Evolutionary conservation across 805 yeast species (phyloP).

Genomic region (Cyberlindnera japonica): DNA sequence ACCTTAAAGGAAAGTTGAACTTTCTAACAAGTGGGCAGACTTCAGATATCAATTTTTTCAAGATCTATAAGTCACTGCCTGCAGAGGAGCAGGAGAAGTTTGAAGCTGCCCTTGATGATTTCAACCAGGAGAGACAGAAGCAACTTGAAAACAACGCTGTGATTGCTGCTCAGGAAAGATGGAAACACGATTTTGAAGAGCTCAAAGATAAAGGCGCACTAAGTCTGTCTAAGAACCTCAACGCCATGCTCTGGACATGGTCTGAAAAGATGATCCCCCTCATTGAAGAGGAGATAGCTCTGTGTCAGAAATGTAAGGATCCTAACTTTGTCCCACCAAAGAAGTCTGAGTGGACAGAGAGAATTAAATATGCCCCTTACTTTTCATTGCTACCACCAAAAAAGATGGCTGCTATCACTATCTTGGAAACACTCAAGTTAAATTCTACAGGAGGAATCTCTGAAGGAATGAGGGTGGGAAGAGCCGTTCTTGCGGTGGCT

Average conservation of each 20-base stretch:
- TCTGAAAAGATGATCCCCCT: slow-evolving; percentile 67
- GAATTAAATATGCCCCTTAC: slow-evolving; percentile 72
- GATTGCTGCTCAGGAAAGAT: slow-evolving; percentile 81
- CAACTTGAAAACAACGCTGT: slow-evolving; percentile 73
- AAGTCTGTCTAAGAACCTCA: slow-evolving; percentile 55
- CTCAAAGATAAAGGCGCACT: slow-evolving; percentile 53
- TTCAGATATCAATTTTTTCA: slow-evolving; percentile 55
- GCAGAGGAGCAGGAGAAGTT: slow-evolving; percentile 51
- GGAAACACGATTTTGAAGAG: slow-evolving; percentile 81
- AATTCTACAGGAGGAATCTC: slow-evolving; percentile 70
- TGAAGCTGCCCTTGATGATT: slow-evolving; percentile 60
- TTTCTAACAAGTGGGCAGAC: slow-evolving; percentile 25
- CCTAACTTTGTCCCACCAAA: slow-evolving; percentile 14
- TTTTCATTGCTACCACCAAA: slow-evolving; percentile 69
- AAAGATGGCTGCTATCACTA: slow-evolving; percentile 78
- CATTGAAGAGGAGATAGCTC: slow-evolving; percentile 59
- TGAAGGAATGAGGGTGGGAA: slow-evolving; percentile 81
- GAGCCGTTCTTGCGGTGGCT: slow-evolving; percentile 79
- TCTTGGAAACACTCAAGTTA: slow-evolving; percentile 73
- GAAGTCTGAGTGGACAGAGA: slow-evolving; percentile 33
- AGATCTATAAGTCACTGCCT: slow-evolving; percentile 52
- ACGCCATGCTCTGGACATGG: slow-evolving; percentile 83
- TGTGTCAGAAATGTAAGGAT: slow-evolving; percentile 44
- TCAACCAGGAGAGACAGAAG: slow-evolving; percentile 74
- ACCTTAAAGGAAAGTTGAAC: slow-evolving; percentile 35